phyloP scores from a whole-genome alignment of 2,329 filamentous ascomycete genomes.

The Penicillium rolfsii region DNA sequence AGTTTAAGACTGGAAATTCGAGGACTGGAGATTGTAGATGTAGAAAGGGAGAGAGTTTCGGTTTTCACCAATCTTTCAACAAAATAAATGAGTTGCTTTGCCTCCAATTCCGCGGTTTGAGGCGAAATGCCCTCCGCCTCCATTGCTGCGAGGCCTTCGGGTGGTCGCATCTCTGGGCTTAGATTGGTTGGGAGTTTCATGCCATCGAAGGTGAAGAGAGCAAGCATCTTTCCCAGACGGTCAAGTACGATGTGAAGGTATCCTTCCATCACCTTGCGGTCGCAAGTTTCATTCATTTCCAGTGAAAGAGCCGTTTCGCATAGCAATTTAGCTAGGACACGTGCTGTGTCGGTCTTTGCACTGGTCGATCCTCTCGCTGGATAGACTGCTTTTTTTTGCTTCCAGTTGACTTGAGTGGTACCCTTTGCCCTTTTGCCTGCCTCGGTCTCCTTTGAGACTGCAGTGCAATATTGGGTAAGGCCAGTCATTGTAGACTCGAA shows the following conservation, averaged over 20 bases:
- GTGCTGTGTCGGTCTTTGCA: neutral
- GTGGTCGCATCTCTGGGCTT: slow-evolving; percentile 34
- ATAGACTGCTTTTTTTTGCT: slow-evolving; percentile 12
- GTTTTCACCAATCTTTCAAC: slow-evolving; percentile 36
- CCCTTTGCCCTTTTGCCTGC: neutral
- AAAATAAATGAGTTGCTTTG: slow-evolving; percentile 41
- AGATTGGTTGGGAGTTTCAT: slow-evolving; percentile 33
- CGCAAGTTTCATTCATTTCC: slow-evolving; percentile 29
- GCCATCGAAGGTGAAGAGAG: slow-evolving; percentile 45
- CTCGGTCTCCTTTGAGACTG: slow-evolving; percentile 10
- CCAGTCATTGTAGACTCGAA: slow-evolving; percentile 37
- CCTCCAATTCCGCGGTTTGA: slow-evolving; percentile 37
- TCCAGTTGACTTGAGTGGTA: slow-evolving; percentile 1
- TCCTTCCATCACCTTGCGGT: slow-evolving; percentile 47
- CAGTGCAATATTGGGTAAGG: slow-evolving; percentile 33
- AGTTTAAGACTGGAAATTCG: slow-evolving; percentile 23
- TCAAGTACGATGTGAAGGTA: slow-evolving; percentile 44
- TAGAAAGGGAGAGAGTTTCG: neutral
- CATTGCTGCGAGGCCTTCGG: slow-evolving; percentile 36
- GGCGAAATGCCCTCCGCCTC: slow-evolving; percentile 30
- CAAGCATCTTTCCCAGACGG: slow-evolving; percentile 47
- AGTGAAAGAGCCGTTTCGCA: slow-evolving; percentile 37
- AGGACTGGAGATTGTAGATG: neutral
- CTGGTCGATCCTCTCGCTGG: neutral
- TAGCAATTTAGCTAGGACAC: slow-evolving; percentile 31